These are phyloP conservation scores for Coemansia sp. DNA, from an alignment of 192 early-diverging fungal genomes.

Conservation along the genomic window DNA sequence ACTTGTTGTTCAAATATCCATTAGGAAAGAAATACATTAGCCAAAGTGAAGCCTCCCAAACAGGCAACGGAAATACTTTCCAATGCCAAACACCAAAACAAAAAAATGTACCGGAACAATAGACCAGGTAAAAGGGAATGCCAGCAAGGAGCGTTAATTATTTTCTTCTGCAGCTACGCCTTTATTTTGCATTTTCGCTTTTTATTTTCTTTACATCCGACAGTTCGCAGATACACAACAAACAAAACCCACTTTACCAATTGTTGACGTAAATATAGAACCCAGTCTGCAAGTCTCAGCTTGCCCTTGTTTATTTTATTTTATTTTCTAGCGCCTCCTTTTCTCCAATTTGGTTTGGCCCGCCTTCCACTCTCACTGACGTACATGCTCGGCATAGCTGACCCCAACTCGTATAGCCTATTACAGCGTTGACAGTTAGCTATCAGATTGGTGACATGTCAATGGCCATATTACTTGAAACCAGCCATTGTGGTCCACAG, in stretches of 20 bases:
- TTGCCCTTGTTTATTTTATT: neutral
- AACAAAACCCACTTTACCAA: neutral
- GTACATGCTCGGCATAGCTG: neutral
- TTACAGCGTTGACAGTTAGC: neutral
- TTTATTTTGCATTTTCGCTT: neutral
- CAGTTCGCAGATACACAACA: neutral
- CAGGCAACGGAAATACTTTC: neutral
- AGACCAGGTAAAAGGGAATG: neutral
- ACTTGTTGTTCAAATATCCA: constrained; percentile 3
- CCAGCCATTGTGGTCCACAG: neutral
- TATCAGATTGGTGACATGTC: neutral
- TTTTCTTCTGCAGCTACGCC: neutral
- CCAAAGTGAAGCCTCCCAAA: constrained; percentile 1
- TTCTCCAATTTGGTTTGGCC: neutral
- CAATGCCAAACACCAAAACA: constrained; percentile 5
- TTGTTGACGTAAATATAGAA: neutral
- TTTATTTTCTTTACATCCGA: neutral
- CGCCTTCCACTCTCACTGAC: neutral
- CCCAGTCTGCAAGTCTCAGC: neutral
- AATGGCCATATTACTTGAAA: neutral
- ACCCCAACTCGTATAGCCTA: neutral
- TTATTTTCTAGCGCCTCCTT: neutral
- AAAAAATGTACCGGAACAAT: neutral
- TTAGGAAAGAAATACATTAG: neutral
- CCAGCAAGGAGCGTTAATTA: neutral